A percentile compares a stretch with the other conserved stretches of the same genome.
These are phyloP conservation scores for Neophaeococcomyces mojaviensis DNA, from an alignment of 2,329 filamentous ascomycete genomes.

Conservation along the genomic window DNA sequence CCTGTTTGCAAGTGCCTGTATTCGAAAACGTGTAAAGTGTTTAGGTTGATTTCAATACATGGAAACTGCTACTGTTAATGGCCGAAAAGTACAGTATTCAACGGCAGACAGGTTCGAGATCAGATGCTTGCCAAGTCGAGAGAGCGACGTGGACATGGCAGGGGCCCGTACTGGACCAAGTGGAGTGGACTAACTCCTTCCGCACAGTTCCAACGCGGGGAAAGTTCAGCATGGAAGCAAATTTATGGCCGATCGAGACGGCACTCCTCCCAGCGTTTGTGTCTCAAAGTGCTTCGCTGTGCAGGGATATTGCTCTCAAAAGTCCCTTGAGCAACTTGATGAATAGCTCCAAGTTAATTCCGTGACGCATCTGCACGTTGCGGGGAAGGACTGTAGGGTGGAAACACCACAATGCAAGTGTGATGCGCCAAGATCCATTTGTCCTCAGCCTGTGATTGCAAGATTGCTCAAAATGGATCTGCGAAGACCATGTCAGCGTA, in stretches of 20 bases:
- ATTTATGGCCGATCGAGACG: neutral
- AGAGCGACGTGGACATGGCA: neutral
- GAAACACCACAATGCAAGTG: neutral
- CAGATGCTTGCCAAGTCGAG: too few relatives aligned
- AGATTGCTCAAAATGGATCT: neutral
- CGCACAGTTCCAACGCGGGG: conserved; percentile 4
- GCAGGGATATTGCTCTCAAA: neutral
- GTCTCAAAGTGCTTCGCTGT: neutral
- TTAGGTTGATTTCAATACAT: too few relatives aligned
- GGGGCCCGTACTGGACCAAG: neutral
- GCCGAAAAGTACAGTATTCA: too few relatives aligned
- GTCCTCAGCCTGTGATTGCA: neutral
- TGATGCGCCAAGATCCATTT: neutral
- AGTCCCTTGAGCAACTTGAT: neutral
- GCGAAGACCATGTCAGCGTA: neutral
- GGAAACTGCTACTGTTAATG: too few relatives aligned
- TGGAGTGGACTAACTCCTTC: neutral
- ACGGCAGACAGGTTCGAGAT: too few relatives aligned
- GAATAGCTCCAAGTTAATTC: neutral
- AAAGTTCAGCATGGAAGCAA: neutral
- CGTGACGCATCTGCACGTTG: neutral
- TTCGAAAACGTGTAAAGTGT: too few relatives aligned
- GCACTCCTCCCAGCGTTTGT: neutral
- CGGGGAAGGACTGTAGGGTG: neutral
- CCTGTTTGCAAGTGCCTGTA: too few relatives aligned